These are phyloP conservation scores for Brettanomyces naardenensis DNA, from an alignment of 805 yeast species.

Conservation along the genomic window DNA sequence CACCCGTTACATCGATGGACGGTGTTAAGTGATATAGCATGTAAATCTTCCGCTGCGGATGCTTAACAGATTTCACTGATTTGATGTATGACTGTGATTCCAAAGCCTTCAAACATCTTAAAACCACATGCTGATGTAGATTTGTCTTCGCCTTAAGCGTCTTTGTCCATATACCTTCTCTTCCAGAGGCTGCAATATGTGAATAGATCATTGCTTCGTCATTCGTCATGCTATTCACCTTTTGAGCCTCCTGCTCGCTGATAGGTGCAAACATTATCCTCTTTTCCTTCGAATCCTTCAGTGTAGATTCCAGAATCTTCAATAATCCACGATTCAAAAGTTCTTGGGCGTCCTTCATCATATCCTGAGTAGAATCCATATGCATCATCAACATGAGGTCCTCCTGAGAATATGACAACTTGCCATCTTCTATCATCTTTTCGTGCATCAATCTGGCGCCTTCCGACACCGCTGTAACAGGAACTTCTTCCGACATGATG, in stretches of 20 bases:
- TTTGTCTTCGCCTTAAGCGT: slow-evolving; percentile 84
- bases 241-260: slow-evolving; percentile 63
- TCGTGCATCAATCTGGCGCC: slow-evolving; percentile 51
- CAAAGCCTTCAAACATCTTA: slow-evolving; percentile 69
- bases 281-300: slow-evolving; percentile 23
- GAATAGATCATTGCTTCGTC: slow-evolving; percentile 91
- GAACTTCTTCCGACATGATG: not conserved
- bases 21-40: slow-evolving; percentile 94
- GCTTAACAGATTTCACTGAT: slow-evolving; percentile 79
- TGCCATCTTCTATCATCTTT: slow-evolving; percentile 48
- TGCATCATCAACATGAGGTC: slow-evolving; percentile 52
- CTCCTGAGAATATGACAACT: slow-evolving; percentile 53
- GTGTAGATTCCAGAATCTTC: slow-evolving; percentile 57
- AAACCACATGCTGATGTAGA: slow-evolving; percentile 85
- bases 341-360: slow-evolving; percentile 38
- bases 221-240: slow-evolving; percentile 65
- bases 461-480: slow-evolving; percentile 8
- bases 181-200: slow-evolving; percentile 82
- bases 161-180: slow-evolving; percentile 96
- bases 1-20: slow-evolving; percentile 93
- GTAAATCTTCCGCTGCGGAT: slow-evolving; percentile 91
- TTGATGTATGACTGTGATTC: slow-evolving; percentile 82
- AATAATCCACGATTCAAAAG: slow-evolving; percentile 45
- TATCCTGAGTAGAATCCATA: slow-evolving; percentile 31
- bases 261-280: slow-evolving; percentile 72